Evolutionary conservation across 257 asterid species (phyloP).

Genomic region (Rauvolfia tetraphylla): DNA sequence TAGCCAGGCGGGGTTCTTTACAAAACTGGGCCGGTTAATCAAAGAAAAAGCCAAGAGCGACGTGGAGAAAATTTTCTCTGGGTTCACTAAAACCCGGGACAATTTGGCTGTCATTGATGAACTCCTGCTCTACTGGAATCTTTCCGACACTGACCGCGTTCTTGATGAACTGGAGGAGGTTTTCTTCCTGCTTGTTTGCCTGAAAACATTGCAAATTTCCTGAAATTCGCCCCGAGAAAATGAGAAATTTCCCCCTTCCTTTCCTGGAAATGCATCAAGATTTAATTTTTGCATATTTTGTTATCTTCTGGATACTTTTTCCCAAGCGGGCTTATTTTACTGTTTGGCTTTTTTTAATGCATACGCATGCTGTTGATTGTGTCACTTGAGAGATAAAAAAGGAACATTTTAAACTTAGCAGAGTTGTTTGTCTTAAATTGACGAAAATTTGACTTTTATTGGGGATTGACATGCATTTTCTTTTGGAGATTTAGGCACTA

Average conservation of each 20-base stretch:
- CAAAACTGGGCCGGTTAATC: slow-evolving; percentile 81
- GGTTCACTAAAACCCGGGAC: slow-evolving; percentile 81
- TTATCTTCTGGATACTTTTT: neutral
- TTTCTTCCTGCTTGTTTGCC: neutral
- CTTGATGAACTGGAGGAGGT: slow-evolving; percentile 97
- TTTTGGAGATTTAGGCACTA: slow-evolving; percentile 44
- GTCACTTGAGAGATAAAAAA: neutral
- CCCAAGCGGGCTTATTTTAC: neutral
- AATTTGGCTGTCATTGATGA: slow-evolving; percentile 88
- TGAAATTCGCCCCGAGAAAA: no score
- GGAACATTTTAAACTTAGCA: neutral
- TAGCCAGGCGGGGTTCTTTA: slow-evolving; percentile 73
- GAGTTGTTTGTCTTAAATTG: neutral
- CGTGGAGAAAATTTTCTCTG: slow-evolving; percentile 82
- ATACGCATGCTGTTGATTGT: neutral
- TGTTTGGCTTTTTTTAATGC: neutral
- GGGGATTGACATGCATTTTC: neutral
- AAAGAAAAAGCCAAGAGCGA: slow-evolving; percentile 93
- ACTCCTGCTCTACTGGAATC: slow-evolving; percentile 91
- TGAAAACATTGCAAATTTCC: neutral
- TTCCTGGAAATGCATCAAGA: neutral
- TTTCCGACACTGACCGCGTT: slow-evolving; percentile 85
- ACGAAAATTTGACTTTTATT: neutral
- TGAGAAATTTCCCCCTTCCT: neutral
- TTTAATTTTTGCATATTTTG: neutral